Conservation (phyloP, 169 alveolate species). For the Blepharisma undulans region DNA sequence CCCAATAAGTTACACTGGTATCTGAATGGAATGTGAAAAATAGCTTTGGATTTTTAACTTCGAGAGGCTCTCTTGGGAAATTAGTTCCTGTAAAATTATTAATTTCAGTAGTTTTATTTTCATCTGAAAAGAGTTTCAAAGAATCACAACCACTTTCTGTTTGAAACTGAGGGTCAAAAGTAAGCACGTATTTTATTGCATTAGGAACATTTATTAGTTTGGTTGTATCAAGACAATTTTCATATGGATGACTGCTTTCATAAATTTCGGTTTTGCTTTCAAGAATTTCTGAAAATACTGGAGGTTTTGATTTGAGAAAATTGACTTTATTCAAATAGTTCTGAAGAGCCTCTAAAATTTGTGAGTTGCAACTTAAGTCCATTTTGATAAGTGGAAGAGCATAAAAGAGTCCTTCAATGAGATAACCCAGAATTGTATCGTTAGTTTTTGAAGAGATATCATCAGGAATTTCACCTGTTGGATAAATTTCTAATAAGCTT, state of each 20-base stretch:
- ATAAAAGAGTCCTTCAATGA: not conserved
- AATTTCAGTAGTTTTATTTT: not conserved
- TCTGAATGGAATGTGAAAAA: slow-evolving; percentile 12
- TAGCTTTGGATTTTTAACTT: not conserved
- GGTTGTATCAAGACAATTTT: not conserved
- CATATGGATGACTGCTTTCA: slow-evolving; percentile 33
- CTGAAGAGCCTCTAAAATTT: not conserved
- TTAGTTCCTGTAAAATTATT: not conserved
- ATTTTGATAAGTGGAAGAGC: not conserved
- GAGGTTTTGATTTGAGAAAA: not conserved
- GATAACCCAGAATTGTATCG: not conserved
- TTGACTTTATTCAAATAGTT: not conserved
- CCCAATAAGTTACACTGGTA: slow-evolving; percentile 28
- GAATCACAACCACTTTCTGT: slow-evolving; percentile 29
- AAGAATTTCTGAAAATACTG: not conserved
- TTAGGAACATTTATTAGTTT: not conserved
- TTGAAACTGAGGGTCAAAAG: slow-evolving; percentile 23
- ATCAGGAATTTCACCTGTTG: not conserved
- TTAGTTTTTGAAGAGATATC: not conserved
- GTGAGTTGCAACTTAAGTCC: not conserved
- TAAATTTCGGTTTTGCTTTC: not conserved
- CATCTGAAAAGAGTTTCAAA: not conserved
- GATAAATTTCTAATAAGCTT: not conserved
- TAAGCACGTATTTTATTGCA: slow-evolving; percentile 14
- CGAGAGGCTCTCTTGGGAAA: not conserved